Evolutionary conservation across 768 basidiomycete genomes (phyloP).

Genomic region (Leccinellum luteum): DNA sequence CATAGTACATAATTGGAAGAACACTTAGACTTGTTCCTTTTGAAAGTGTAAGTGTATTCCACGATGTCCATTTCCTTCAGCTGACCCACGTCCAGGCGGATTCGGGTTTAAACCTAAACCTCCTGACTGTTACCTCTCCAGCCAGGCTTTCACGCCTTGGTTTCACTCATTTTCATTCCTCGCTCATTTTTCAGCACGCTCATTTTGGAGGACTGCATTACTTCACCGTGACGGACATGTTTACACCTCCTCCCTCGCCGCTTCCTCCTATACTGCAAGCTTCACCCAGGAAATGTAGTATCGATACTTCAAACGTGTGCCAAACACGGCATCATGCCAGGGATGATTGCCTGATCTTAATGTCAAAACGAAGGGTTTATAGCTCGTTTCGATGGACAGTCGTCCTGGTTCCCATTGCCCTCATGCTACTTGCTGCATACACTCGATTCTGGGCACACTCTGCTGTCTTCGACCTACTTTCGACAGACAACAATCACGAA

Average conservation of each 20-base stretch:
- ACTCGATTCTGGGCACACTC: constrained; percentile 53
- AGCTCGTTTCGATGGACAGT: constrained; percentile 45
- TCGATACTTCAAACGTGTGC: constrained; percentile 1
- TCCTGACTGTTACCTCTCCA: neutral
- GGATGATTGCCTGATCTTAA: constrained; percentile 1
- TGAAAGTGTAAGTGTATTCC: constrained; percentile 6
- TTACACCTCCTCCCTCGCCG: constrained; percentile 45
- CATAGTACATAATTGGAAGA: neutral
- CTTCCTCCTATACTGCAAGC: constrained; percentile 21
- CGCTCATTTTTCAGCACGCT: constrained; percentile 32
- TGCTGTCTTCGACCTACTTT: constrained; percentile 42
- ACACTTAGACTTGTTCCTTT: neutral
- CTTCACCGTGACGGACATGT: constrained; percentile 27
- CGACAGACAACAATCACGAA: constrained; percentile 19
- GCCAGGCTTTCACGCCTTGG: constrained; percentile 10
- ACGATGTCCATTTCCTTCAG: neutral
- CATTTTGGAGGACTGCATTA: constrained; percentile 14
- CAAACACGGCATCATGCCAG: constrained; percentile 1
- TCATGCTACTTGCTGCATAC: constrained; percentile 53
- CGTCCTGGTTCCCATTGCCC: constrained; percentile 52
- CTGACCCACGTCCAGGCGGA: constrained; percentile 8
- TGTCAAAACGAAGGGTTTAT: constrained; percentile 39
- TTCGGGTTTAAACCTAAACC: constrained; percentile 2
- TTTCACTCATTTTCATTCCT: constrained; percentile 12
- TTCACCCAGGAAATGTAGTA: neutral